A percentile compares a stretch with the other conserved stretches of the same genome.
These are phyloP conservation scores for Teratosphaeria pseudoeucalypti DNA, from an alignment of 2,329 filamentous ascomycete species.

Conservation along the genomic window DNA sequence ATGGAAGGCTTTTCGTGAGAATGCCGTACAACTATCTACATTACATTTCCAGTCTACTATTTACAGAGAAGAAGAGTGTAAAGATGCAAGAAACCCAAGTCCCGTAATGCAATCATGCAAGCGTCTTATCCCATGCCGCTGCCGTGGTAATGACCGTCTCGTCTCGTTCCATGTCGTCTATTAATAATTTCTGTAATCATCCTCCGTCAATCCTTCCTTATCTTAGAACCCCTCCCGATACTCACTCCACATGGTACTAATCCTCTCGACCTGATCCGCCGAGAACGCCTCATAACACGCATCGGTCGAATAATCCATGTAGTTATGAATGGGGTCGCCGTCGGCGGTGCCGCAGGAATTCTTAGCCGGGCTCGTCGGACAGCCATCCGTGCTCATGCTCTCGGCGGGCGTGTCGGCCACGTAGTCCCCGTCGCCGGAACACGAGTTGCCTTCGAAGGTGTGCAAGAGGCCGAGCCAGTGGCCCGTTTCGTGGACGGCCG, in stretches of 20 bases:
- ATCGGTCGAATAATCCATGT: slow-evolving; percentile 51
- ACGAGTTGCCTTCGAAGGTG: slow-evolving; percentile 37
- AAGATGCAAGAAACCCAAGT: not conserved
- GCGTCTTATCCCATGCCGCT: not conserved
- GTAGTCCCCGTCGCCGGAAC: slow-evolving; percentile 34
- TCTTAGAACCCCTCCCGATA: slow-evolving; percentile 20
- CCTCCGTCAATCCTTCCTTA: not conserved
- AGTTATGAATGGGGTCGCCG: slow-evolving; percentile 46
- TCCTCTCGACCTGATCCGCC: slow-evolving; percentile 38
- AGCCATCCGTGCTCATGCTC: slow-evolving; percentile 42
- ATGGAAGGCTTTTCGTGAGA: not conserved
- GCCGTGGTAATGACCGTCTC: not conserved
- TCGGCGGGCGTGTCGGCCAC: slow-evolving; percentile 36
- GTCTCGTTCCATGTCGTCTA: not conserved
- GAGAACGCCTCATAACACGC: slow-evolving; percentile 46
- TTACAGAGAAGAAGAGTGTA: not conserved
- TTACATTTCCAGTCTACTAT: not conserved
- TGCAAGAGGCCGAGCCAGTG: slow-evolving; percentile 40
- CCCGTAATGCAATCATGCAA: not conserved
- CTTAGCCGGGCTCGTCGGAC: slow-evolving; percentile 39
- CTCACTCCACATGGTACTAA: slow-evolving; percentile 42
- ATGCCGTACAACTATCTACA: not conserved
- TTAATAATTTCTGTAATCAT: not conserved
- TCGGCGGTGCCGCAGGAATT: slow-evolving; percentile 41
- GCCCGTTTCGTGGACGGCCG: slow-evolving; percentile 38